phyloP scores from a whole-genome alignment of 2,329 filamentous ascomycete species.

The Capronia epimyces region DNA sequence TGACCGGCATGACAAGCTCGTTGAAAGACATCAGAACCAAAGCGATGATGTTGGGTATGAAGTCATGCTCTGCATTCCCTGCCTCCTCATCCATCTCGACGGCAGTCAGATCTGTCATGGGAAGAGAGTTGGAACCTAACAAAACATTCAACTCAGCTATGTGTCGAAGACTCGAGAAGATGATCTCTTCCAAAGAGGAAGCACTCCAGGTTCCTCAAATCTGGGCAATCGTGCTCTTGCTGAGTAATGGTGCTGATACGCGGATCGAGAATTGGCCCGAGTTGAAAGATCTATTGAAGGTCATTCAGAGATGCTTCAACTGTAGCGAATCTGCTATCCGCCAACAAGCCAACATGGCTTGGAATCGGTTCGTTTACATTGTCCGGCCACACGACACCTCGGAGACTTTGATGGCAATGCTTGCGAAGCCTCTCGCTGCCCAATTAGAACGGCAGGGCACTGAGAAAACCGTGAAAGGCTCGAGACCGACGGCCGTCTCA shows the following conservation, averaged over 20 bases:
- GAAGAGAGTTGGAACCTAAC: conserved; percentile 47
- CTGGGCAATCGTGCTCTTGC: conserved; percentile 76
- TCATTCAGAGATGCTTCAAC: conserved; percentile 82
- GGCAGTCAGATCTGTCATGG: conserved; percentile 53
- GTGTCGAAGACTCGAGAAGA: conserved; percentile 59
- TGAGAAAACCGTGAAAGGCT: conserved; percentile 41
- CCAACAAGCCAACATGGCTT: conserved; percentile 73
- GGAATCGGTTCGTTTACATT: conserved; percentile 76
- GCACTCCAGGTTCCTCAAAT: conserved; percentile 72
- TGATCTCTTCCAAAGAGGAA: conserved; percentile 58
- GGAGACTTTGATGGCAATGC: conserved; percentile 51
- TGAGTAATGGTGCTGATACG: conserved; percentile 60
- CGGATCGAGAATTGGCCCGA: conserved; percentile 63
- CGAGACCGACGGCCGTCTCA: conserved; percentile 56
- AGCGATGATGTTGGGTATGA: conserved; percentile 68
- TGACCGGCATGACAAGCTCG: conserved; percentile 73
- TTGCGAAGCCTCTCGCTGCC: conserved; percentile 63
- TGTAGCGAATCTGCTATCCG: conserved; percentile 65
- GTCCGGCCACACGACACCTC: conserved; percentile 60
- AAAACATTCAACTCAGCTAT: conserved; percentile 65
- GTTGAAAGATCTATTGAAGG: conserved; percentile 66
- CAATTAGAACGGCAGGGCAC: conserved; percentile 62
- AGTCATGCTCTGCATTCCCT: conserved; percentile 64
- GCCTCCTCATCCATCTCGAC: conserved; percentile 63
- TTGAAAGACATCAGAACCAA: conserved; percentile 69